phyloP scores from a whole-genome alignment of 495 filamentous ascomycete species.

The Penicillium lagena region DNA sequence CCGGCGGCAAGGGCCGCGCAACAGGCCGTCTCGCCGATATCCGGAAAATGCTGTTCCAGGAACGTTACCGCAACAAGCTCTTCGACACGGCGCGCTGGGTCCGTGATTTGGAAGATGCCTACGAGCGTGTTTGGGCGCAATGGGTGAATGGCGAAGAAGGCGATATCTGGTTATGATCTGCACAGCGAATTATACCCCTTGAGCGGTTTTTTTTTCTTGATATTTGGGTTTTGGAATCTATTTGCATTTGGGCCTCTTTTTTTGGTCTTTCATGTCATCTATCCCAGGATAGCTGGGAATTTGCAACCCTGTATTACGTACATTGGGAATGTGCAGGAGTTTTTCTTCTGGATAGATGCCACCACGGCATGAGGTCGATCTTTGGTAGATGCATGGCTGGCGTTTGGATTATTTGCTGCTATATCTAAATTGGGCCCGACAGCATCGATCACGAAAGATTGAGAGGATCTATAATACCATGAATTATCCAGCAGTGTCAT shows the following conservation, averaged over 20 bases:
- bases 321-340: too few species aligned
- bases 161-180: slow-evolving; percentile 69
- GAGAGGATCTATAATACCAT: too few species aligned
- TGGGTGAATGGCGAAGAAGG: slow-evolving; percentile 86
- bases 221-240: not conserved
- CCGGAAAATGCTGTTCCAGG: slow-evolving; percentile 71
- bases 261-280: not conserved
- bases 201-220: slow-evolving; percentile 19
- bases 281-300: not conserved
- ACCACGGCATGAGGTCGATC: too few species aligned
- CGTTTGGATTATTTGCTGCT: too few species aligned
- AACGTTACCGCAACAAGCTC: slow-evolving; percentile 73
- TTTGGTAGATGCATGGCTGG: too few species aligned
- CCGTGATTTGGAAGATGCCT: slow-evolving; percentile 80
- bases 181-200: slow-evolving; percentile 33
- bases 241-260: not conserved
- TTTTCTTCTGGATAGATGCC: too few species aligned
- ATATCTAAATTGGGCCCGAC: too few species aligned
- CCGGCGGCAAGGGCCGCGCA: slow-evolving; percentile 46
- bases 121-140: slow-evolving; percentile 77
- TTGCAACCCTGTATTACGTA: not conserved
- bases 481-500: too few species aligned
- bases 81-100: slow-evolving; percentile 96
- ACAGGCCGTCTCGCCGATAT: slow-evolving; percentile 66
- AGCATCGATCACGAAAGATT: too few species aligned